Evolutionary conservation across 163 green algal species (phyloP), one percentile per base, ranked within the genome.

Genomic region (Scenedesmus sp.): DNA sequence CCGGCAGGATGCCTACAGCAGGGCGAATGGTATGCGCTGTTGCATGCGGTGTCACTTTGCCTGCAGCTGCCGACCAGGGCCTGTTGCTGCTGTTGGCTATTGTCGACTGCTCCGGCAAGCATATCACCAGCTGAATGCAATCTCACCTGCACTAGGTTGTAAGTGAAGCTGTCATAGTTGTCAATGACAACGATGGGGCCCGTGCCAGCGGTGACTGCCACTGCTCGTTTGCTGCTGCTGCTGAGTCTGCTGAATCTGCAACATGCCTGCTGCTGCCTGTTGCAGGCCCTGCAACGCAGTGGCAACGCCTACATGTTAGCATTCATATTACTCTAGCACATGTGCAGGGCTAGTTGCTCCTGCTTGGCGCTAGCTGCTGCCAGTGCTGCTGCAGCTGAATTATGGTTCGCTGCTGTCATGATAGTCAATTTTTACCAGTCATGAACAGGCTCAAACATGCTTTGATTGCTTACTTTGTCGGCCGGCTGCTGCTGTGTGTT

Each of bases 121-220:
- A 40, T 76, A 20, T 20, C 65, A 76, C 30, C 30, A 76, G 65
- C 65, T 40, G 65, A 24, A 37, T 35, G 49, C 49, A 33, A 0
- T 4, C 93, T 12, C 37, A 98, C 97, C 96, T 99, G 98, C 59
- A 93, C 98, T 12, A 99, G 92, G 92, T 99, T 99, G 93, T 99
- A 99, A 0, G 98, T 99, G 93, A 99, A 99, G 89, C 95, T 98
- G 91, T 99, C 98, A 91, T 99, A 99, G 95, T 99, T 99, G 94
- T 99, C 98, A 7, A 99, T 94, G 0, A 99, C 95, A 0, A 99
- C 95, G 0, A 99, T 96, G 1, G 96, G 95, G 0, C 95, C 96
- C 40, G 92, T 94, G 35, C 76, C 65, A 30, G 85, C 86, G 40
- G 88, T 40, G 49, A 35, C 65, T 76, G 68, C 81, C 37, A 44